Base-by-base conservation (phyloP, 1,284 basidiomycete genomes). In the Dichomitus squalens region DNA sequence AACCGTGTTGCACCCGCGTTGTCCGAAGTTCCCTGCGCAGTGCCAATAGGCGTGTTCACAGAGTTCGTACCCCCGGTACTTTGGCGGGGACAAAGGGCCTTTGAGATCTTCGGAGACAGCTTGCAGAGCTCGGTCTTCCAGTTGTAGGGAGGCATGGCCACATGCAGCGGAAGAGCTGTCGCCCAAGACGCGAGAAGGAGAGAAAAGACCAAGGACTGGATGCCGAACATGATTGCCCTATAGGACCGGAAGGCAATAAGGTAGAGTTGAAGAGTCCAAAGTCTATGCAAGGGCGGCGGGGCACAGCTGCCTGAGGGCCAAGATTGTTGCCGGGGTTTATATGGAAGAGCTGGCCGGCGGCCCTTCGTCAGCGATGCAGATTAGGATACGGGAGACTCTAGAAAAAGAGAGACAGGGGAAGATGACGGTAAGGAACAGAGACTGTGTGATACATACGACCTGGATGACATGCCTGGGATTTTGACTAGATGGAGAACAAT, bases 1-100 rank as follows among this genome's bases (percentile, higher is more conserved):
- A 85, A 90, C 43, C 86, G 76, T 52, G 73, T 71, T 21, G 78
- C 82, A 36, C 79, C 80, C 36, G 74, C 67, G n/a, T 72, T 69
- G 59, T 83, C 81, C 7, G 73, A 49, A 3, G 78, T 75, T 34
- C 87, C 87, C n/a, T 70, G 68, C 3, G 86, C 85, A 21, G 72
- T 72, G 12, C 87, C 87, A 27, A 88, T 56, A 16, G 78, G 73
- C 2, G 85, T 87, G 20, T 62, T 57, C 31, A 84, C 74, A 31
- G 63, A 59, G 16, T 67, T 72, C 8, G 73, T 52, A 18, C 59
- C 60, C 20, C 68, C 63, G 3, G 59, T 39, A 12, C 46, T 70
- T 35, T 70, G 64, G 16, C 74, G 73, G 39, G 78, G 76, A 61
- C 81, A 84, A 21, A 80, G 66, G 29, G 72, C 62, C 31, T 72